Conservation (phyloP, 495 filamentous ascomycete genomes). For the Penicillium flavigenum region DNA sequence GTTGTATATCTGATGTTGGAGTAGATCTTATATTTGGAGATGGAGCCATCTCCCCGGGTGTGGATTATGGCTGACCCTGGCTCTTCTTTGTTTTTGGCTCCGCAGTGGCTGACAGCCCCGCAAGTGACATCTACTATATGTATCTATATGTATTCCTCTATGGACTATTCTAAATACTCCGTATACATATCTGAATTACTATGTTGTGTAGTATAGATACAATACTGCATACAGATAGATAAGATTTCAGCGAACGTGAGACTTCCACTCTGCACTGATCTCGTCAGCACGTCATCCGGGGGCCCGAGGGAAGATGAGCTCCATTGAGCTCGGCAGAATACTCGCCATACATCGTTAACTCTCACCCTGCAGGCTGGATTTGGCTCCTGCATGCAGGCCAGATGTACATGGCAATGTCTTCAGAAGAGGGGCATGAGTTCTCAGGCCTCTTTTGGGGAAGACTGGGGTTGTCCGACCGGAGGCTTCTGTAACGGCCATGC, state of each 20-base stretch:
- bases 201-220: background rate
- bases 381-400: constrained; percentile 11
- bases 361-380: constrained; percentile 1
- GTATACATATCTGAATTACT: background rate
- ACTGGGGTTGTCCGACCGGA: constrained; percentile 1
- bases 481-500: constrained; percentile 24
- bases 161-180: no score
- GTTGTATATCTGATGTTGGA: background rate
- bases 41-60: constrained; percentile 4
- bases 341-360: constrained; percentile 14
- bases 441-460: background rate
- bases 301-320: background rate
- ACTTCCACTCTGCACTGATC: constrained; percentile 8
- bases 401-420: background rate
- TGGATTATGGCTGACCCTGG: constrained; percentile 10
- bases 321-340: constrained; percentile 9
- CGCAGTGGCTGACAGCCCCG: constrained; percentile 36
- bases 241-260: background rate
- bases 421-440: background rate
- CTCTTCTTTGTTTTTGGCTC: constrained; percentile 19
- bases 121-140: constrained; percentile 19
- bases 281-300: constrained; percentile 17
- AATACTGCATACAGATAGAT: background rate
- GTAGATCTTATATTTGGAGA: constrained; percentile 7
- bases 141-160: background rate